Conservation (phyloP, 2,329 filamentous ascomycete species). For the Colletotrichum lindemuthianum region DNA sequence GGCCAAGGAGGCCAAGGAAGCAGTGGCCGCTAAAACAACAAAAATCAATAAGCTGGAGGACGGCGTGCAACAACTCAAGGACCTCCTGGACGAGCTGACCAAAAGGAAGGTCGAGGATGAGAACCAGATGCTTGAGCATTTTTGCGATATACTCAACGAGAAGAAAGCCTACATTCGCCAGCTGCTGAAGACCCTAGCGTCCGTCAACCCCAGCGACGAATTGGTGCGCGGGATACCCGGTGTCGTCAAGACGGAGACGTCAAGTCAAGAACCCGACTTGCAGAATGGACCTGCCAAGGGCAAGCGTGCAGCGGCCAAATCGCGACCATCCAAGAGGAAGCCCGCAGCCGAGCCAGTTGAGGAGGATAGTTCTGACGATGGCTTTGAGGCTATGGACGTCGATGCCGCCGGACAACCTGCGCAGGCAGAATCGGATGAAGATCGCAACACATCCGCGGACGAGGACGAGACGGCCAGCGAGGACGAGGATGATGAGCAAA, state of each 20-base stretch:
- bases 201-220: conserved; percentile 54
- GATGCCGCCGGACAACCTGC: conserved; percentile 45
- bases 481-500: conserved; percentile 48
- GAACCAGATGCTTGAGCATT: conserved; percentile 73
- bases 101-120: conserved; percentile 75
- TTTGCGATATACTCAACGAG: conserved; percentile 76
- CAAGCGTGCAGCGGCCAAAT: conserved; percentile 45
- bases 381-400: conserved; percentile 61
- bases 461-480: conserved; percentile 55
- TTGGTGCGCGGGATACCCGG: conserved; percentile 51
- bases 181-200: conserved; percentile 70
- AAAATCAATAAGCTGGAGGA: conserved; percentile 61
- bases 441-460: conserved; percentile 50
- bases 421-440: conserved; percentile 47
- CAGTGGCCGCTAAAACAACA: conserved; percentile 53
- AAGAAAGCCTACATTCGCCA: conserved; percentile 85
- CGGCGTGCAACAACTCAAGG: conserved; percentile 66
- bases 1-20: conserved; percentile 54
- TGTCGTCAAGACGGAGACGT: conserved; percentile 50
- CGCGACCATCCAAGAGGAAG: conserved; percentile 63
- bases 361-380: conserved; percentile 56
- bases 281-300: conserved; percentile 37
- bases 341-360: conserved; percentile 46
- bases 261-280: conserved; percentile 39
- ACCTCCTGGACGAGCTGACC: conserved; percentile 73